Evolutionary conservation across 768 basidiomycete species (phyloP).

Genomic region (Candolleomyces aberdarensis): DNA sequence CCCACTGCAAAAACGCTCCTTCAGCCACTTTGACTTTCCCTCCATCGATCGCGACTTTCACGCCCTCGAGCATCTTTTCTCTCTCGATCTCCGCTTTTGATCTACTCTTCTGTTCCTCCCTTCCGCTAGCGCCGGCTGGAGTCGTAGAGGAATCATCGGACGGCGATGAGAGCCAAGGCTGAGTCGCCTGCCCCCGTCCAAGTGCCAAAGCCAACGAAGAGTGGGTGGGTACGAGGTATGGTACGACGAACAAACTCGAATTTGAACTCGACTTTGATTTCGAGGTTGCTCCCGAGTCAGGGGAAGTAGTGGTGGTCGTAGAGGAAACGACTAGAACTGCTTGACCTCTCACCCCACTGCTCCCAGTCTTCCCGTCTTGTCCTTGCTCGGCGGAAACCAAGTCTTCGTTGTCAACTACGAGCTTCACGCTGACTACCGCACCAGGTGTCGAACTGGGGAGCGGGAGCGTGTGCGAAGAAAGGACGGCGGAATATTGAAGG

Average conservation of each 20-base stretch:
- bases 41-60: slow-evolving; percentile 39
- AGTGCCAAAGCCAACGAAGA: slow-evolving; percentile 67
- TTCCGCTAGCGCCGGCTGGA: neutral
- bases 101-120: neutral
- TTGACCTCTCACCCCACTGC: slow-evolving; percentile 32
- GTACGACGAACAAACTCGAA: slow-evolving; percentile 59
- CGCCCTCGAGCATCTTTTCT: slow-evolving; percentile 31
- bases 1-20: slow-evolving; percentile 61
- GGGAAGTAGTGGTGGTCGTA: neutral
- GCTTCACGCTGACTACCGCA: slow-evolving; percentile 17
- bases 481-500: slow-evolving; percentile 60
- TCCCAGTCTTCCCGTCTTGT: neutral
- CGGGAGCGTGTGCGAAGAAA: slow-evolving; percentile 50
- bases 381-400: too few relatives aligned
- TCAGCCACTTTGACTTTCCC: slow-evolving; percentile 52
- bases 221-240: slow-evolving; percentile 44
- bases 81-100: slow-evolving; percentile 16
- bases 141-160: too few relatives aligned
- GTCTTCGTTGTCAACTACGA: slow-evolving; percentile 12
- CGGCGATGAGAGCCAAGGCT: slow-evolving; percentile 39
- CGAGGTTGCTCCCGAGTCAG: slow-evolving; percentile 16
- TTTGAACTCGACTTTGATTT: slow-evolving; percentile 17
- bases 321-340: slow-evolving; percentile 49
- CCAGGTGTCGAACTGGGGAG: slow-evolving; percentile 42
- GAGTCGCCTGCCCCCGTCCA: slow-evolving; percentile 41